Base-by-base conservation (phyloP, 768 basidiomycete species). In the Suillus brevipes region DNA sequence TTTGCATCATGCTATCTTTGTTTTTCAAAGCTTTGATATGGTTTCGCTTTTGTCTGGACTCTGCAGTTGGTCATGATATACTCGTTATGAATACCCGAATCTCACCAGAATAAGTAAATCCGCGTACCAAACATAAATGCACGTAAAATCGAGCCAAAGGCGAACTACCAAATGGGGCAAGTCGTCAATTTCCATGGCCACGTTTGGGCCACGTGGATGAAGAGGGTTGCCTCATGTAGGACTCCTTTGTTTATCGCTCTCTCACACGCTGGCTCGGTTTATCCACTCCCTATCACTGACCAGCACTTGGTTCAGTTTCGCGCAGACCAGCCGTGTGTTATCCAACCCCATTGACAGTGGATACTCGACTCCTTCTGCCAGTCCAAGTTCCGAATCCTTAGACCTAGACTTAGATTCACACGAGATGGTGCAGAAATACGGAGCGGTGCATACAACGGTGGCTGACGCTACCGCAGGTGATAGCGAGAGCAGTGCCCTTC, bases 371-470 rank as follows among this genome's bases (percentile, higher is more conserved):
- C 25, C 40, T 3, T 5, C 38, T 23, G 2, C 38, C 25, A 42
- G 4, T 25, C 16, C 25, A 28, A 42, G 10, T 59, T 59, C 28
- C 38, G 25, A 42, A 14, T 59, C 58, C 28, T 28, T 59, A 42
- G 58, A 59, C 40, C 40, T 42, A 36, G 64, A 68, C 47, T 52
- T 53, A 38, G 71, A 72, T 47, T 69, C 68, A 56, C 82, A 82
- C 81, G 86, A 89, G 71, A 92, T 91, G 90, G 82, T 85, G 40
- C 86, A 86, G 64, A 82, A 83, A 6, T 94, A 94, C 68, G 90
- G 90, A 52, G 78, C 85, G n/a, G 81, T 82, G 45, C 79, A 49
- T 75, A 74, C 70, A 75, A 70, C 68, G 47, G 68, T 69, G 55
- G 81, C 75, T 34, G 60, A 63, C 23, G 63, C 9, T 42, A 38